Evolutionary conservation across 768 basidiomycete genomes (phyloP).

Genomic region (Leccinum arenicola): DNA sequence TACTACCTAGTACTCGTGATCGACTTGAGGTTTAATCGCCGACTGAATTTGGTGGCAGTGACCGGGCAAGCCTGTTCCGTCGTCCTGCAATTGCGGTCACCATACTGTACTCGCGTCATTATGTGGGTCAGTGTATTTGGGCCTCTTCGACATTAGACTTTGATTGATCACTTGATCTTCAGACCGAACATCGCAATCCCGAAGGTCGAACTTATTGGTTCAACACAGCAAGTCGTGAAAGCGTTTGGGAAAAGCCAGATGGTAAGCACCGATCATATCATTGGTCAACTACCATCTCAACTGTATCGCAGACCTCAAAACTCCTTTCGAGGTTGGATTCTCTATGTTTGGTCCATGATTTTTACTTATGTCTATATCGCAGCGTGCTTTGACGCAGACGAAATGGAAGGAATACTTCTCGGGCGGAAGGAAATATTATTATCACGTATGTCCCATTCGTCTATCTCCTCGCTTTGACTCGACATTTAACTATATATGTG

Average conservation of each 20-base stretch:
- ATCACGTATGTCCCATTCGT: conserved; percentile 54
- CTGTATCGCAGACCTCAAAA: conserved; percentile 68
- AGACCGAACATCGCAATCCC: conserved; percentile 94
- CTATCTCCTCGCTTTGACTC: not conserved
- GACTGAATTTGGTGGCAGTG: conserved; percentile 12
- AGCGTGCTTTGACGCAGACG: conserved; percentile 87
- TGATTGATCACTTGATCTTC: conserved; percentile 5
- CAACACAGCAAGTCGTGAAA: conserved; percentile 82
- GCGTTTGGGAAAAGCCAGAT: conserved; percentile 98
- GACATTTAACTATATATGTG: not conserved
- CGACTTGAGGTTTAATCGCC: conserved; percentile 20
- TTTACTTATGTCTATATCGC: conserved; percentile 12
- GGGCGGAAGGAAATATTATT: conserved; percentile 88
- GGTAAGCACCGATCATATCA: conserved; percentile 43
- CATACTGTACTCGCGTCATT: conserved; percentile 2
- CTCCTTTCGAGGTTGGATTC: conserved; percentile 77
- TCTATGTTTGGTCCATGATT: not conserved
- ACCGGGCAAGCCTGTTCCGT: conserved; percentile 2
- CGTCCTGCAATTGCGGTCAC: conserved; percentile 1
- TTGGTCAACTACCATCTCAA: conserved; percentile 5
- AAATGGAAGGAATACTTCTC: conserved; percentile 97
- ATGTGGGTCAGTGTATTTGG: conserved; percentile 32
- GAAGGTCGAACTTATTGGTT: conserved; percentile 99
- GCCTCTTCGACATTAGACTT: not conserved
- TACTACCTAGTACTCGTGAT: not conserved